phyloP scores from a whole-genome alignment of 176 grass and related monocot species.

The Lolium perenne region DNA sequence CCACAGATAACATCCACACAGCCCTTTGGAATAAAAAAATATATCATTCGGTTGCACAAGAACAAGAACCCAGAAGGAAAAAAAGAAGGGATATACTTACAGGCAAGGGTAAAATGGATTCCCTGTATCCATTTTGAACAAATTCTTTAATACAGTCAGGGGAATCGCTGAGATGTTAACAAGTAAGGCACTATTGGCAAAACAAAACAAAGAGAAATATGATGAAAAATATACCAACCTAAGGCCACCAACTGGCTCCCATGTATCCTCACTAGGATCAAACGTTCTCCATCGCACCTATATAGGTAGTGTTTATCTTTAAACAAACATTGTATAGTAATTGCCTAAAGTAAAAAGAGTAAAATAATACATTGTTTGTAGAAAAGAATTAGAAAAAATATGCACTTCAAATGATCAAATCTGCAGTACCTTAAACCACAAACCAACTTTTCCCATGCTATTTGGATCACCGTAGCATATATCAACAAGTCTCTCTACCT shows the following conservation, averaged over 20 bases:
- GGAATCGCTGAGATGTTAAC: constrained; percentile 34
- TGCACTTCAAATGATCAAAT: neutral
- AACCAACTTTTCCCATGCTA: constrained; percentile 39
- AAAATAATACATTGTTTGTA: neutral
- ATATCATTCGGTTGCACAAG: neutral
- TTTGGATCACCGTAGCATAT: constrained; percentile 65
- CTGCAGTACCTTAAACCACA: constrained; percentile 64
- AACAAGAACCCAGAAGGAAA: neutral
- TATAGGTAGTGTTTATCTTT: neutral
- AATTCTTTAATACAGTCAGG: no score
- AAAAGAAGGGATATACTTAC: neutral
- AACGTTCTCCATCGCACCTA: constrained; percentile 73
- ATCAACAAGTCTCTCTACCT: constrained; percentile 59
- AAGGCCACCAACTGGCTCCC: constrained; percentile 67
- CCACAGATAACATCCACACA: neutral
- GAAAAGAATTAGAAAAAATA: neutral
- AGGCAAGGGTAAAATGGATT: no score
- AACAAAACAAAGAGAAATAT: neutral
- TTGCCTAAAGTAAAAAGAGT: neutral
- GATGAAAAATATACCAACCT: constrained; percentile 43
- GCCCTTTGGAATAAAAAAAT: neutral
- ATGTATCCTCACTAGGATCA: constrained; percentile 57
- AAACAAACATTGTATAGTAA: neutral
- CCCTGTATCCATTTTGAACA: no score
- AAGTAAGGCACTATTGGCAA: neutral